Evolutionary conservation across 2,329 filamentous ascomycete species (phyloP).

Genomic region (Parascedosporium putredinis): DNA sequence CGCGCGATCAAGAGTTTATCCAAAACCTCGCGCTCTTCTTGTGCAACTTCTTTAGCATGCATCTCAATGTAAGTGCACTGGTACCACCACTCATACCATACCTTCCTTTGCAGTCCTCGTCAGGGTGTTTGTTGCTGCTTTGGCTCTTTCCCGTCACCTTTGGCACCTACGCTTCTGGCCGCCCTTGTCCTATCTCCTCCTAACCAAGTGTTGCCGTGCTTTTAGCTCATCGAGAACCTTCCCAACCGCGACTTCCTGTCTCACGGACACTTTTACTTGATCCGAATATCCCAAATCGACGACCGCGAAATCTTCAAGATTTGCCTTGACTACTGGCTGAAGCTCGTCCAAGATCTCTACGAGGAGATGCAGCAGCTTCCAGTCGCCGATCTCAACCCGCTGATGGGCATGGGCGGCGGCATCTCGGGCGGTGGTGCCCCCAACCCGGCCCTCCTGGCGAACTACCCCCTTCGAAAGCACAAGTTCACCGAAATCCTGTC

Average conservation of each 20-base stretch:
- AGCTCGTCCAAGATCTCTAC: conserved; percentile 93
- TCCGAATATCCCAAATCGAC: conserved; percentile 96
- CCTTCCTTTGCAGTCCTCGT: too few species aligned
- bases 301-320: conserved; percentile 99
- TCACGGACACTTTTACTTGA: conserved; percentile 95
- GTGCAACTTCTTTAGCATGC: conserved; percentile 92
- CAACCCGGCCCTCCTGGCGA: conserved; percentile 73
- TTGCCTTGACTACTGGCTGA: conserved; percentile 97
- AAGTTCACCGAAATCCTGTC: conserved; percentile 93
- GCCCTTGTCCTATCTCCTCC: too few species aligned
- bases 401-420: conserved; percentile 65
- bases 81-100: background rate
- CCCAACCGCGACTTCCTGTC: conserved; percentile 91
- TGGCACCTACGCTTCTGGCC: too few species aligned
- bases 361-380: conserved; percentile 98
- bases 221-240: conserved; percentile 81
- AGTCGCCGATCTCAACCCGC: conserved; percentile 82
- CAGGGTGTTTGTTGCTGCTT: too few species aligned
- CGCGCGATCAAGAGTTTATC: conserved; percentile 92
- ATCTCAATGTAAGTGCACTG: conserved; percentile 56
- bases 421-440: conserved; percentile 72
- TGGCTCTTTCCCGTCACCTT: too few species aligned
- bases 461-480: conserved; percentile 92
- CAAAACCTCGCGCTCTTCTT: conserved; percentile 94
- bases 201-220: background rate